Conservation (phyloP, 164 flowering plant genomes). For the Protea cynaroides region DNA sequence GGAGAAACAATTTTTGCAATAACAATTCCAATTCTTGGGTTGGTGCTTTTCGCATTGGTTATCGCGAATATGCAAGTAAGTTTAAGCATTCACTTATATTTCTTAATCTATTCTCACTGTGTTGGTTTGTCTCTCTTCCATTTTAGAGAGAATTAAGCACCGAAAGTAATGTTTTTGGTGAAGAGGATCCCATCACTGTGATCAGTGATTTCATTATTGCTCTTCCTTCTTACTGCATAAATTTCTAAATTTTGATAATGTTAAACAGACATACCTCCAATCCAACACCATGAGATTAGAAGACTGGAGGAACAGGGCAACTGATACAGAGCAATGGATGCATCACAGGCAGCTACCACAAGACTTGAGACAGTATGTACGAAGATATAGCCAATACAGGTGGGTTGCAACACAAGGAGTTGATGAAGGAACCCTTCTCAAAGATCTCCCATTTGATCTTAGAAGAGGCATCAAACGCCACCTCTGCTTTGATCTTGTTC, state of each 20-base stretch:
- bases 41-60: slow-evolving; percentile 84
- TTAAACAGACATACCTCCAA: slow-evolving; percentile 69
- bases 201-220: too few relatives aligned
- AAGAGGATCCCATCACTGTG: too few relatives aligned
- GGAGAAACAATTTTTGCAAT: slow-evolving; percentile 84
- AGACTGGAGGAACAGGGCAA: slow-evolving; percentile 90
- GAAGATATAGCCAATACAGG: slow-evolving; percentile 80
- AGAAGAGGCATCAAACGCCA: slow-evolving; percentile 91
- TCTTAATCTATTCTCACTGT: slow-evolving; percentile 19
- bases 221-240: too few relatives aligned
- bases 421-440: slow-evolving; percentile 73
- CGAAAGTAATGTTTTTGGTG: too few relatives aligned
- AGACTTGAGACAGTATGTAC: slow-evolving; percentile 55
- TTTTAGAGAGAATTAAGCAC: too few relatives aligned
- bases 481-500: slow-evolving; percentile 83
- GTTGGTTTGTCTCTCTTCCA: too few relatives aligned
- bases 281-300: slow-evolving; percentile 84
- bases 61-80: slow-evolving; percentile 97
- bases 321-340: slow-evolving; percentile 97
- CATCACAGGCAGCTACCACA: slow-evolving; percentile 87
- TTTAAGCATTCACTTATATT: not conserved
- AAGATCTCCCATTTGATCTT: slow-evolving; percentile 78
- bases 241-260: not conserved
- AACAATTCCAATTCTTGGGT: slow-evolving; percentile 66
- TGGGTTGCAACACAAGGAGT: slow-evolving; percentile 95